Conservation (phyloP, 1,139 yeast species). For the Pichia sp. region DNA sequence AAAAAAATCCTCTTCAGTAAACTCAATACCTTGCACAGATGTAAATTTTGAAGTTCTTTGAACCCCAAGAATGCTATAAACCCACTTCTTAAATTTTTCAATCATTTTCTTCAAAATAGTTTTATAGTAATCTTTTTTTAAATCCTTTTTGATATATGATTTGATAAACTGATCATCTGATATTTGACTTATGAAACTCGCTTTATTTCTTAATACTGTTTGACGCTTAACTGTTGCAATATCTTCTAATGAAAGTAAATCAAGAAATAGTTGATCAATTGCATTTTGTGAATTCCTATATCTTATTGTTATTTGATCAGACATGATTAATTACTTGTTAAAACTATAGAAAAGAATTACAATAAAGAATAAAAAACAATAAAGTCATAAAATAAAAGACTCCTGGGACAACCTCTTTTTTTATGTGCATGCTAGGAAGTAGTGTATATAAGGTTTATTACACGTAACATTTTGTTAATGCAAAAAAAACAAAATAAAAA, state of each 20-base stretch:
- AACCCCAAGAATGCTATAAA: background rate
- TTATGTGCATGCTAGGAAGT: too few species aligned
- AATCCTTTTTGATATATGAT: background rate
- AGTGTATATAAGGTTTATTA: too few species aligned
- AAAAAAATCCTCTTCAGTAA: conserved; percentile 6
- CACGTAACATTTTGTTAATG: conserved; percentile 2
- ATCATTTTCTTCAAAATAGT: conserved; percentile 1
- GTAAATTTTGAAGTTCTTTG: background rate
- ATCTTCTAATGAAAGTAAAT: too few species aligned
- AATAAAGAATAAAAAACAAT: background rate
- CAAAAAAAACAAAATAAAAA: too few species aligned
- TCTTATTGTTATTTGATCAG: too few species aligned
- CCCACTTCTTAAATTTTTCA: conserved; percentile 4
- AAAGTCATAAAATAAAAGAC: too few species aligned
- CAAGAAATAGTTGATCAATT: background rate
- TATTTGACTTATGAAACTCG: conserved; percentile 10
- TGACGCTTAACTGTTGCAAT: background rate
- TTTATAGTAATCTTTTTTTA: background rate
- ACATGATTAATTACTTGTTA: background rate
- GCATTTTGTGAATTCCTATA: background rate
- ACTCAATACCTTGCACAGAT: background rate
- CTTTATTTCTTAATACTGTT: conserved; percentile 8
- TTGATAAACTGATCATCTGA: conserved; percentile 7
- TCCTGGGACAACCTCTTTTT: too few species aligned
- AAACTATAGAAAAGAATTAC: background rate